Conservation (phyloP, 306 rosid species). For the Clitoria ternatea region DNA sequence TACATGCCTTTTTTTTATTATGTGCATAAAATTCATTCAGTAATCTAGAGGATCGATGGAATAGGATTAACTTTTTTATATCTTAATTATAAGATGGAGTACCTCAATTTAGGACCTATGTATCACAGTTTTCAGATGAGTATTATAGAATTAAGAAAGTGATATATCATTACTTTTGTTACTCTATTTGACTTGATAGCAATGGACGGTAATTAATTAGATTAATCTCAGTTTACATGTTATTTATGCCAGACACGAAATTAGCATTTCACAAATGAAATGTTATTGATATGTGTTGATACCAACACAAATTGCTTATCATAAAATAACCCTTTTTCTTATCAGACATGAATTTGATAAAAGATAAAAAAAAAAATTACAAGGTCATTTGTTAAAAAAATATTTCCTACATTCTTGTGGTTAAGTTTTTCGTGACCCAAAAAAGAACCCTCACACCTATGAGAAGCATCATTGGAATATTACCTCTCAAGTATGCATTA, state of each 20-base stretch:
- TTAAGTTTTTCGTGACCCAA: too few relatives aligned
- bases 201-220: neutral
- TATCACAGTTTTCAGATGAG: neutral
- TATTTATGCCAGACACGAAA: neutral
- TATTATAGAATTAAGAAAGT: conserved; percentile 1
- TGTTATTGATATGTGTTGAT: neutral
- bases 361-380: too few relatives aligned
- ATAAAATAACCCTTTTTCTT: neutral
- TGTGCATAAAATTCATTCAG: neutral
- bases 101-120: neutral
- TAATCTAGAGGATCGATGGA: neutral
- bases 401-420: too few relatives aligned
- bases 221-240: neutral
- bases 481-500: too few relatives aligned
- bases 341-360: too few relatives aligned
- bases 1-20: neutral
- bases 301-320: neutral
- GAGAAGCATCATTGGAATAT: too few relatives aligned
- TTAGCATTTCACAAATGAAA: neutral
- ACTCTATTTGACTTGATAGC: neutral
- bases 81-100: neutral
- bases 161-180: neutral
- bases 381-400: too few relatives aligned
- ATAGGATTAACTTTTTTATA: neutral
- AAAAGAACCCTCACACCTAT: too few relatives aligned